These are phyloP conservation scores for Ogataea sp. DNA, from an alignment of 805 yeast species.

Conservation along the genomic window DNA sequence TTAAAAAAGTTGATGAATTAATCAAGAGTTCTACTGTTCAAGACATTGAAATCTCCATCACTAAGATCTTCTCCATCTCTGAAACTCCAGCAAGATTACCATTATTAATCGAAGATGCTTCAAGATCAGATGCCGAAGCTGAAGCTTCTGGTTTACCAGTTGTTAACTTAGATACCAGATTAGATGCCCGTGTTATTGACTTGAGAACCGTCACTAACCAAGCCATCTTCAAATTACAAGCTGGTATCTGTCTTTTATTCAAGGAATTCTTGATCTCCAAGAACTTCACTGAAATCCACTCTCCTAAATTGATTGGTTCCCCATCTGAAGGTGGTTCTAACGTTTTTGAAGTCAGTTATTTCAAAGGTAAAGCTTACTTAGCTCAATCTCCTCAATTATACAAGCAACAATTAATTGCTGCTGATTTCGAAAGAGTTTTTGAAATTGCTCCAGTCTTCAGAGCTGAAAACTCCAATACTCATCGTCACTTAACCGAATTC, in stretches of 20 bases:
- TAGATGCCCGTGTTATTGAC: constrained; percentile 93
- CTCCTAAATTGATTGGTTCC: constrained; percentile 92
- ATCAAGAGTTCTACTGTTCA: constrained; percentile 88
- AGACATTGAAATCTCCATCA: constrained; percentile 77
- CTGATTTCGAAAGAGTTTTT: constrained; percentile 93
- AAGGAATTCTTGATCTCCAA: constrained; percentile 70
- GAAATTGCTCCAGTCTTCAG: constrained; percentile 98
- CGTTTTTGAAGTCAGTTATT: constrained; percentile 89
- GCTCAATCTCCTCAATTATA: constrained; percentile 98
- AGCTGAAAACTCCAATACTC: constrained; percentile 98
- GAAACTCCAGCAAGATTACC: constrained; percentile 93
- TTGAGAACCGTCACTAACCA: constrained; percentile 96
- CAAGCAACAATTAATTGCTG: constrained; percentile 96
- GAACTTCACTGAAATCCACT: constrained; percentile 85
- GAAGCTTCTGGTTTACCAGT: constrained; percentile 87
- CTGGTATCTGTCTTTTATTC: constrained; percentile 83
- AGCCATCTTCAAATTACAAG: constrained; percentile 90
- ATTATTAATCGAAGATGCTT: constrained; percentile 91
- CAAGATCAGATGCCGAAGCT: constrained; percentile 91
- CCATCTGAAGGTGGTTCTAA: constrained; percentile 98
- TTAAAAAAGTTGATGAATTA: constrained; percentile 75
- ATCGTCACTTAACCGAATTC: constrained; percentile 98
- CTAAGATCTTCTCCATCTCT: constrained; percentile 65
- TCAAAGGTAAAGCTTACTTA: constrained; percentile 85
- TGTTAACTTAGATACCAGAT: constrained; percentile 92